Evolutionary conservation across 2,329 filamentous ascomycete species (phyloP).

Genomic region (Cordyceps sp.): DNA sequence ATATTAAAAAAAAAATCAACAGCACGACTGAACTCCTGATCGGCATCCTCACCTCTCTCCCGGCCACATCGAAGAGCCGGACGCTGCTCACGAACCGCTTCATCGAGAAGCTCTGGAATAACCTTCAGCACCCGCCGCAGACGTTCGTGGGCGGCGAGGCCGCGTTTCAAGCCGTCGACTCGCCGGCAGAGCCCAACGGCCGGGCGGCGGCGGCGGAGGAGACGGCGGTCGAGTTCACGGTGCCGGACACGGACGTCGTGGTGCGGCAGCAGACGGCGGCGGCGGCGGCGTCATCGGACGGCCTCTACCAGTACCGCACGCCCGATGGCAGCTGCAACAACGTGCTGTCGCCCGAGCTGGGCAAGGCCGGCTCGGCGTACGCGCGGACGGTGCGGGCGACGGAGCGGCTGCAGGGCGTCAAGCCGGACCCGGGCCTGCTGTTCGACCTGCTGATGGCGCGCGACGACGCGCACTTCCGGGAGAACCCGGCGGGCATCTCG

Average conservation of each 20-base stretch:
- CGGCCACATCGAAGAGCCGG: constrained; percentile 15
- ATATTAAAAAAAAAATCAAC: no score
- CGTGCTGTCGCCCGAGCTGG: constrained; percentile 44
- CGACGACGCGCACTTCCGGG: constrained; percentile 28
- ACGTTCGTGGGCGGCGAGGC: constrained; percentile 23
- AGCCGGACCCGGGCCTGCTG: constrained; percentile 47
- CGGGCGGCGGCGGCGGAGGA: constrained; percentile 13
- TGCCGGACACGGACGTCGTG: constrained; percentile 17
- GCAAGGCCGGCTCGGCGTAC: constrained; percentile 49
- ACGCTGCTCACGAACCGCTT: constrained; percentile 28
- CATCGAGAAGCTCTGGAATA: constrained; percentile 35
- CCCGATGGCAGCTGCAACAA: constrained; percentile 33
- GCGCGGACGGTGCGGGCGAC: constrained; percentile 46
- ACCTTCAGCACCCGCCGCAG: constrained; percentile 35
- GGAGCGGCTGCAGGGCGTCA: constrained; percentile 37
- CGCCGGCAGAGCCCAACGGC: constrained; percentile 7
- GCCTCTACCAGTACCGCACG: constrained; percentile 16
- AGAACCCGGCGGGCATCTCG: constrained; percentile 57
- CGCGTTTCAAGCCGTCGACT: constrained; percentile 18
- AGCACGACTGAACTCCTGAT: constrained; percentile 24
- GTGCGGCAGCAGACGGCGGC: constrained; percentile 19
- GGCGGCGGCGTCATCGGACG: constrained; percentile 19
- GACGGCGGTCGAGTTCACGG: constrained; percentile 22
- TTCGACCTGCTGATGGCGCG: constrained; percentile 54
- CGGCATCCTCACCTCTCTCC: constrained; percentile 20